These are phyloP conservation scores for Lophiotrema nucula DNA, from an alignment of 495 filamentous ascomycete genomes.

Conservation along the genomic window DNA sequence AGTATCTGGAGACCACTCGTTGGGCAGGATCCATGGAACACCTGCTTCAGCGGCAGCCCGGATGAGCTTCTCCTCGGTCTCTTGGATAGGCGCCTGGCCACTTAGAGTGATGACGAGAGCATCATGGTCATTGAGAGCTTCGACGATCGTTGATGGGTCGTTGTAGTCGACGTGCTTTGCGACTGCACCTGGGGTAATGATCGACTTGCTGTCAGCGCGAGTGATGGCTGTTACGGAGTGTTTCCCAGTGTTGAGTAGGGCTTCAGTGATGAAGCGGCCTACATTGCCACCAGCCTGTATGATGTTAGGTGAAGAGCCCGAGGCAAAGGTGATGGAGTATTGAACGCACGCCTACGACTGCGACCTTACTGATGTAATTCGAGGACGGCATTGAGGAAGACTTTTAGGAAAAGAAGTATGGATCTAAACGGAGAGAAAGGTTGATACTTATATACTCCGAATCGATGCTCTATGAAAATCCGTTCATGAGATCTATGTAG, in stretches of 20 bases:
- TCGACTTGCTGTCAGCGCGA: conserved; percentile 46
- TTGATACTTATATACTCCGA: too few relatives aligned
- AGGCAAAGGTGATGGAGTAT: not conserved
- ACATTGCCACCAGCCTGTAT: conserved; percentile 56
- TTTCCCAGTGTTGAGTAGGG: conserved; percentile 51
- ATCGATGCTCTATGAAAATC: too few relatives aligned
- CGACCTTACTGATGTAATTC: conserved; percentile 50
- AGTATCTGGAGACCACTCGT: conserved; percentile 51
- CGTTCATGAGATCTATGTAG: too few relatives aligned
- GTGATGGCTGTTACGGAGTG: conserved; percentile 57
- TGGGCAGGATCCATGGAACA: conserved; percentile 62
- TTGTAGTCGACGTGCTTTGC: conserved; percentile 49
- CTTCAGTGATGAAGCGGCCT: conserved; percentile 54
- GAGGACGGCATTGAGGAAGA: too few relatives aligned
- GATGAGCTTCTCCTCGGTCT: conserved; percentile 51
- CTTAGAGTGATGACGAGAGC: conserved; percentile 59
- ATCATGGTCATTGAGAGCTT: conserved; percentile 51
- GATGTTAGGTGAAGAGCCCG: not conserved
- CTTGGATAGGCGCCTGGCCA: conserved; percentile 41
- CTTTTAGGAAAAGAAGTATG: too few relatives aligned
- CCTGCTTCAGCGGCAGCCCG: conserved; percentile 60
- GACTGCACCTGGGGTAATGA: conserved; percentile 44
- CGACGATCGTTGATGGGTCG: conserved; percentile 44
- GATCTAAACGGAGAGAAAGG: too few relatives aligned
- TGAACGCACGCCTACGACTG: conserved; percentile 45